Conservation (phyloP, 2,329 filamentous ascomycete species). For the Coniochaeta hoffmannii region DNA sequence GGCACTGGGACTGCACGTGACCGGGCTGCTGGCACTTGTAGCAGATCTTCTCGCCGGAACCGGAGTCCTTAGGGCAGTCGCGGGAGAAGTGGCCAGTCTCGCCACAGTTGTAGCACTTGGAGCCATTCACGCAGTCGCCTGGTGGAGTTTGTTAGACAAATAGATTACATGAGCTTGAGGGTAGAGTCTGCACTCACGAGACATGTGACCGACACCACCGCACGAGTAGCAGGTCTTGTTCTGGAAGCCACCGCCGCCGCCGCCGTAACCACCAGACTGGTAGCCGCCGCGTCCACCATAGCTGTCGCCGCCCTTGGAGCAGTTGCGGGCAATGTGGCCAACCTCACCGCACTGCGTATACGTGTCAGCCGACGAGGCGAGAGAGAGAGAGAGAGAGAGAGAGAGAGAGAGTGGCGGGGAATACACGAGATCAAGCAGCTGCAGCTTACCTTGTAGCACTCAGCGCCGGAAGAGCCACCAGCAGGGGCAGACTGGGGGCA, state of each 20-base stretch:
- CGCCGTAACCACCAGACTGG: constrained; percentile 33
- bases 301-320: constrained; percentile 54
- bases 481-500: constrained; percentile 53
- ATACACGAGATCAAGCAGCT: not conserved
- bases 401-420: no score
- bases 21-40: constrained; percentile 87
- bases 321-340: constrained; percentile 93
- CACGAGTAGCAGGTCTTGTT: constrained; percentile 94
- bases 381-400: no score
- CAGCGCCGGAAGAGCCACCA: constrained; percentile 44
- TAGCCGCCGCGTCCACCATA: constrained; percentile 35
- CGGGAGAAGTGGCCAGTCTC: constrained; percentile 93
- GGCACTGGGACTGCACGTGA: constrained; percentile 91
- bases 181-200: constrained; percentile 46
- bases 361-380: no score
- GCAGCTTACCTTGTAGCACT: constrained; percentile 76
- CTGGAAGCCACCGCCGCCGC: constrained; percentile 34
- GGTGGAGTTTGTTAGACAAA: not conserved
- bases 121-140: constrained; percentile 93
- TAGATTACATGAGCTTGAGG: constrained; percentile 5
- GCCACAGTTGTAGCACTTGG: constrained; percentile 99
- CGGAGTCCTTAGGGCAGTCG: constrained; percentile 90
- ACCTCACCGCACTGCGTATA: constrained; percentile 72
- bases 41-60: constrained; percentile 87
- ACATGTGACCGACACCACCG: constrained; percentile 95